Conservation (phyloP, 2,329 filamentous ascomycete genomes). For the Aspergillus awamori region DNA sequence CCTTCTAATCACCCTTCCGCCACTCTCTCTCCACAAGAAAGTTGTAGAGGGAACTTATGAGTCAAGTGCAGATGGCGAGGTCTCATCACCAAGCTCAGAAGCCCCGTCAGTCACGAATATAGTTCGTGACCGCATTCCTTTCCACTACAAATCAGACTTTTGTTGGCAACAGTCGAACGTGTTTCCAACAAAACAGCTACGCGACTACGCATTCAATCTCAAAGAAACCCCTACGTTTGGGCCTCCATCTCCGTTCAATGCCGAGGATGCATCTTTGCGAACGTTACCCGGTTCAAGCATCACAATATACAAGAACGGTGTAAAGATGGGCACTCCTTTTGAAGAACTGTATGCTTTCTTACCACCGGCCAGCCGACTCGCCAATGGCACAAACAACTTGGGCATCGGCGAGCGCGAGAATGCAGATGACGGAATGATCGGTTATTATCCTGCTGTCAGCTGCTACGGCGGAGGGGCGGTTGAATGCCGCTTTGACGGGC, state of each 20-base stretch:
- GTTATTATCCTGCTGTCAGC: constrained; percentile 92
- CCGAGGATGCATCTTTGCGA: constrained; percentile 76
- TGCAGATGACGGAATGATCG: constrained; percentile 90
- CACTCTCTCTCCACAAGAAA: constrained; percentile 82
- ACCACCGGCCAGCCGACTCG: constrained; percentile 73
- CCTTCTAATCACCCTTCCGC: constrained; percentile 86
- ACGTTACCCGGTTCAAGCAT: constrained; percentile 86
- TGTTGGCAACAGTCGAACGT: constrained; percentile 74
- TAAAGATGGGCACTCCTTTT: constrained; percentile 82
- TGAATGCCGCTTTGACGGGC: constrained; percentile 89
- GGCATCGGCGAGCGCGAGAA: constrained; percentile 75
- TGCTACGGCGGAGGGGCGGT: constrained; percentile 89
- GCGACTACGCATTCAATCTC: constrained; percentile 62
- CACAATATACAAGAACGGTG: constrained; percentile 90
- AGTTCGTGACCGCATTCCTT: constrained; percentile 91
- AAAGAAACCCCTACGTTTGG: constrained; percentile 51
- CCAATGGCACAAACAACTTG: constrained; percentile 46
- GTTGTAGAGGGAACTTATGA: constrained; percentile 87
- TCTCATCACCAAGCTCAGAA: constrained; percentile 28
- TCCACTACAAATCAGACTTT: constrained; percentile 88
- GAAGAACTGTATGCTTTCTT: constrained; percentile 86
- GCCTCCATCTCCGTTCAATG: constrained; percentile 58
- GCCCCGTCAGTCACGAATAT: constrained; percentile 72
- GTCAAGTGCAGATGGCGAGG: constrained; percentile 69
- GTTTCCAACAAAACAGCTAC: constrained; percentile 82